A percentile compares a stretch with the other conserved stretches of the same genome.
Conservation (phyloP, 148 eudicot genomes). For the Gaultheria prostrata region DNA sequence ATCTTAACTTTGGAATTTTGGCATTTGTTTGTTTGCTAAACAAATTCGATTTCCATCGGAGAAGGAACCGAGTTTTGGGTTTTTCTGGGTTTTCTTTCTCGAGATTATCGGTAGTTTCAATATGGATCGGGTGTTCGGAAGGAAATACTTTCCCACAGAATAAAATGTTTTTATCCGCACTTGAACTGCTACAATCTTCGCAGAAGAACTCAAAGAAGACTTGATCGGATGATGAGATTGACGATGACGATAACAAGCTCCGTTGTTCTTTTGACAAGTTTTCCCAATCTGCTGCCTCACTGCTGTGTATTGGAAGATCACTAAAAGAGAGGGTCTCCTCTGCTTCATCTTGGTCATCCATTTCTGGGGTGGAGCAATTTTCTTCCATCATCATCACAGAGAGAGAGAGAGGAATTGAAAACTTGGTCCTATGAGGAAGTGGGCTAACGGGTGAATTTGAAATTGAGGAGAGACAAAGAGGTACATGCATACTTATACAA, state of each 20-base stretch:
- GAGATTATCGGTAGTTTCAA: neutral
- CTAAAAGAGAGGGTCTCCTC: constrained; percentile 32
- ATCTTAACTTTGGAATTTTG: no score
- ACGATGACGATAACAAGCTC: neutral
- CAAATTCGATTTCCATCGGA: neutral
- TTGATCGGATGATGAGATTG: constrained; percentile 11
- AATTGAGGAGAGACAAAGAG: neutral
- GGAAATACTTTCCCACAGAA: constrained; percentile 13
- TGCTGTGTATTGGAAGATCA: constrained; percentile 24
- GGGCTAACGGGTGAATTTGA: neutral
- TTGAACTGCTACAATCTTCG: constrained; percentile 11
- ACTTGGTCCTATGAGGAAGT: neutral
- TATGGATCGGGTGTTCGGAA: neutral
- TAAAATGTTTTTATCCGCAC: constrained; percentile 17
- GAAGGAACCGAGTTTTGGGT: neutral
- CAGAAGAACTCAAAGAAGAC: constrained; percentile 35
- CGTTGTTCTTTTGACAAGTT: constrained; percentile 5
- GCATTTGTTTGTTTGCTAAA: neutral
- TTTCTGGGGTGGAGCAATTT: neutral
- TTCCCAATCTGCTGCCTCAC: neutral
- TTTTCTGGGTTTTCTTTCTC: neutral
- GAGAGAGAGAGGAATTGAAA: neutral
- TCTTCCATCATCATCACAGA: neutral
- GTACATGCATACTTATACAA: neutral
- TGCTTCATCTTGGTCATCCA: neutral